Evolutionary conservation across 1,284 basidiomycete species (phyloP).

Genomic region (Exobasidium cylindrosporum): DNA sequence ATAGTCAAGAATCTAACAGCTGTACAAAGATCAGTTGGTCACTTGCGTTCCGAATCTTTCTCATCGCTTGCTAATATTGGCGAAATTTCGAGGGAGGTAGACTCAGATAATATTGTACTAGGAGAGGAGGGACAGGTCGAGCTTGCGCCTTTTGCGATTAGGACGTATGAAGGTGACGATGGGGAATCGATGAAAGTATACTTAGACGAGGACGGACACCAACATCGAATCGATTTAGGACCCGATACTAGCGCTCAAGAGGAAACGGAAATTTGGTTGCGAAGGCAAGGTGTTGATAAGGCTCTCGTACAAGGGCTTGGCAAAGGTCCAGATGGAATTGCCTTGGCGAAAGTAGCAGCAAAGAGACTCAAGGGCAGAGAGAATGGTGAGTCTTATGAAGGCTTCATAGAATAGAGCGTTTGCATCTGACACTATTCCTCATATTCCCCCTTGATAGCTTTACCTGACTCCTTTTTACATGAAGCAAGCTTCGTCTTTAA

Average conservation of each 20-base stretch:
- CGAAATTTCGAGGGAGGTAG: slow-evolving; percentile 5
- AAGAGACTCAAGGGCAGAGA: slow-evolving; percentile 35
- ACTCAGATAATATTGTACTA: slow-evolving; percentile 18
- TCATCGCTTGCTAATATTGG: slow-evolving; percentile 20
- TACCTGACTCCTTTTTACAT: slow-evolving; percentile 44
- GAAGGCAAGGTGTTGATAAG: slow-evolving; percentile 24
- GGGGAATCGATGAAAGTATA: neutral
- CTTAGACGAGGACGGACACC: slow-evolving; percentile 1
- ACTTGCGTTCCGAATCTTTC: slow-evolving; percentile 20
- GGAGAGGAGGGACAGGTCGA: slow-evolving; percentile 28
- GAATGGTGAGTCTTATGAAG: slow-evolving; percentile 16
- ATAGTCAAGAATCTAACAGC: slow-evolving; percentile 34
- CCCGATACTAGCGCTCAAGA: neutral
- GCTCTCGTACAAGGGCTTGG: slow-evolving; percentile 32
- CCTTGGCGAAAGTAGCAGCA: slow-evolving; percentile 38
- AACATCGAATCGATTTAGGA: neutral
- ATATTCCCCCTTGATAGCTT: neutral
- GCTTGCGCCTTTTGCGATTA: slow-evolving; percentile 15
- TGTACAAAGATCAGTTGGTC: slow-evolving; percentile 29
- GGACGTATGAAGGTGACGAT: slow-evolving; percentile 12
- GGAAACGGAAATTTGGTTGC: slow-evolving; percentile 33
- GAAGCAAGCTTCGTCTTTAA: slow-evolving; percentile 52
- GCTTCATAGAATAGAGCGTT: neutral
- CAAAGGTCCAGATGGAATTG: slow-evolving; percentile 39
- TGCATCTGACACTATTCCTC: neutral